Conservation (phyloP, 768 basidiomycete species). For the Cubamyces lactineus region DNA sequence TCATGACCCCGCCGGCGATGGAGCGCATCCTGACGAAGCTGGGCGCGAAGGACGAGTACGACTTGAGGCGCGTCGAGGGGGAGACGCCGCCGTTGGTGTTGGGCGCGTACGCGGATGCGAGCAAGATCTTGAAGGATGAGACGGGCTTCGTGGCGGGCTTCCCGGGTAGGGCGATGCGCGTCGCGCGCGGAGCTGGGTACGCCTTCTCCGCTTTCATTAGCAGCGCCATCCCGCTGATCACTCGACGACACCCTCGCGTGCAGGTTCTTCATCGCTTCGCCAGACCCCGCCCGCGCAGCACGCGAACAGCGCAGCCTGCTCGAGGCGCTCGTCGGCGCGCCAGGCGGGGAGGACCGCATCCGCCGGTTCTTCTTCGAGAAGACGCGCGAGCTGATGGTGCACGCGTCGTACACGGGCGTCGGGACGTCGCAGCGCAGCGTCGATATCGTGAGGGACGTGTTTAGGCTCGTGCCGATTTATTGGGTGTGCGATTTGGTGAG, state of each 20-base stretch:
- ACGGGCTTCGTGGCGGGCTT: conserved; percentile 53
- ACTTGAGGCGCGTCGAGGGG: conserved; percentile 51
- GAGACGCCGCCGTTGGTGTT: conserved; percentile 38
- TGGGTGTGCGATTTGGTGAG: conserved; percentile 76
- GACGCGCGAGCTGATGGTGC: conserved; percentile 59
- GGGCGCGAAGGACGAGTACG: conserved; percentile 56
- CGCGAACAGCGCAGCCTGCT: conserved; percentile 54
- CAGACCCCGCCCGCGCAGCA: conserved; percentile 40
- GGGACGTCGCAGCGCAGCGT: conserved; percentile 56
- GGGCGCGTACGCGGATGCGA: conserved; percentile 53
- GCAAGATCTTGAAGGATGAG: conserved; percentile 51
- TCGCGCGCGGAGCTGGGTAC: conserved; percentile 66
- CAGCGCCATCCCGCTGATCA: too few species aligned
- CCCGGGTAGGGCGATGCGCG: conserved; percentile 49
- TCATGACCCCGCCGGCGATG: conserved; percentile 80
- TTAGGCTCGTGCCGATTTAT: conserved; percentile 63
- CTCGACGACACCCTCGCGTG: not conserved
- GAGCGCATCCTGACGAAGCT: conserved; percentile 58
- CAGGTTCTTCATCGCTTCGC: conserved; percentile 68
- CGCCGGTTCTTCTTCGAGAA: conserved; percentile 67
- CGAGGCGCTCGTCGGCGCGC: conserved; percentile 48
- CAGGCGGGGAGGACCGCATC: conserved; percentile 53
- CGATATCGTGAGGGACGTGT: conserved; percentile 70
- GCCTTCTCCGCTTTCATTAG: conserved; percentile 9
- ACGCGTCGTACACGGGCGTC: conserved; percentile 58